A percentile compares a stretch with the other conserved stretches of the same genome.
Conservation (phyloP, 2,329 filamentous ascomycete genomes). For the Beauveria scarabaeidicola region DNA sequence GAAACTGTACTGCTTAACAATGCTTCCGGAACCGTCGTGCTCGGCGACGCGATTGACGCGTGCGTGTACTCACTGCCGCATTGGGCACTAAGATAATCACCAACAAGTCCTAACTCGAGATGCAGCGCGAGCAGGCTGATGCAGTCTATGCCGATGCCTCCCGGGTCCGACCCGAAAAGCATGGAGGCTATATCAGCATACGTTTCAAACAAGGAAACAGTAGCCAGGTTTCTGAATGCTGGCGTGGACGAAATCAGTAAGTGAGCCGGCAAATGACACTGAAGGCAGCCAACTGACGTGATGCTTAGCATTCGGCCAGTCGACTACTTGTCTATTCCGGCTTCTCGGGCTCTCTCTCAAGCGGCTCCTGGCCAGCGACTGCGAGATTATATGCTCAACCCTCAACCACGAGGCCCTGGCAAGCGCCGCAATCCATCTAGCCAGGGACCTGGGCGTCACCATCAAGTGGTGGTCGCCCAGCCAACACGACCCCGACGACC, state of each 20-base stretch:
- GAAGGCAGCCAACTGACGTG: no score
- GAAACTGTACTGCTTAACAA: conserved; percentile 4
- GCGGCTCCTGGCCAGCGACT: neutral
- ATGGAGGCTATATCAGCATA: neutral
- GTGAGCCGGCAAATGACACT: neutral
- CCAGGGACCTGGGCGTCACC: neutral
- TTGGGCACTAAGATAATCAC: neutral
- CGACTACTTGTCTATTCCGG: neutral
- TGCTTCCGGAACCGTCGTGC: conserved; percentile 7
- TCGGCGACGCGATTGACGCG: neutral
- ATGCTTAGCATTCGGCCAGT: neutral
- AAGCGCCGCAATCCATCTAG: neutral
- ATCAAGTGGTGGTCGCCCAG: neutral
- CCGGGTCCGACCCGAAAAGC: neutral
- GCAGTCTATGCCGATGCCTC: conserved; percentile 6
- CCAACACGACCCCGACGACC: neutral
- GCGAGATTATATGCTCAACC: neutral
- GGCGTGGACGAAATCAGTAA: neutral
- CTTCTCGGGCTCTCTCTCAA: neutral
- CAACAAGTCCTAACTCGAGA: neutral
- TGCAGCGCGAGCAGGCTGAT: conserved; percentile 1
- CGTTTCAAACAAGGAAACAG: neutral
- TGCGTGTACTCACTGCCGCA: neutral
- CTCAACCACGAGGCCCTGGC: neutral
- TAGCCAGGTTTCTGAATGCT: neutral